Conservation (phyloP, 2,329 filamentous ascomycete genomes). For the Sporothrix brasiliensis region DNA sequence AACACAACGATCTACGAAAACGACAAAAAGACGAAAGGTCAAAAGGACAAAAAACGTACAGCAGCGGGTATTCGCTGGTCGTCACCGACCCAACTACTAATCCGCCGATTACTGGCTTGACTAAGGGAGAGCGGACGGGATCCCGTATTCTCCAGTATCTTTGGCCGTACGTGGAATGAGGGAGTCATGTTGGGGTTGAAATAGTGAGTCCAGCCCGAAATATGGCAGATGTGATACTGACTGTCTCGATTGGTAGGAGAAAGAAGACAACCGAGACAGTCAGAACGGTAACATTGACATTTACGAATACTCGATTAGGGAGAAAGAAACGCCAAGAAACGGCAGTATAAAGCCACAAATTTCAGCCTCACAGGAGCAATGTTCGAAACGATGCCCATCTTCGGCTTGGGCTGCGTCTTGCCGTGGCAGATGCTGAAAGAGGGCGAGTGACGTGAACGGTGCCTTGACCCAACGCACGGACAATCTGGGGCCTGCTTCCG, state of each 20-base stretch:
- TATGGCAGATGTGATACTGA: no score
- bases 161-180: no score
- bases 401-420: background rate
- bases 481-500: constrained; percentile 1
- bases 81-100: background rate
- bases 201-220: no score
- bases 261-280: background rate
- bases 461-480: background rate
- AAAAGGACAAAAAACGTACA: background rate
- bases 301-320: background rate
- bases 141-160: background rate
- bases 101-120: no score
- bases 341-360: background rate
- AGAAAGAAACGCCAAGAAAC: background rate
- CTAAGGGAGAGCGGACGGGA: no score
- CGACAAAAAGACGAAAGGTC: no score
- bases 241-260: no score
- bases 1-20: background rate
- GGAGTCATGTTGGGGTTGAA: no score
- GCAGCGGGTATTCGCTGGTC: constrained; percentile 1
- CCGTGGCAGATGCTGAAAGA: background rate
- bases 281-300: background rate
- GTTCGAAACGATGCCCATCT: background rate
- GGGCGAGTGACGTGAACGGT: background rate
- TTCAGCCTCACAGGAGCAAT: background rate